These are phyloP conservation scores for Boletus rubropictus DNA, from an alignment of 768 basidiomycete species.

Conservation along the genomic window DNA sequence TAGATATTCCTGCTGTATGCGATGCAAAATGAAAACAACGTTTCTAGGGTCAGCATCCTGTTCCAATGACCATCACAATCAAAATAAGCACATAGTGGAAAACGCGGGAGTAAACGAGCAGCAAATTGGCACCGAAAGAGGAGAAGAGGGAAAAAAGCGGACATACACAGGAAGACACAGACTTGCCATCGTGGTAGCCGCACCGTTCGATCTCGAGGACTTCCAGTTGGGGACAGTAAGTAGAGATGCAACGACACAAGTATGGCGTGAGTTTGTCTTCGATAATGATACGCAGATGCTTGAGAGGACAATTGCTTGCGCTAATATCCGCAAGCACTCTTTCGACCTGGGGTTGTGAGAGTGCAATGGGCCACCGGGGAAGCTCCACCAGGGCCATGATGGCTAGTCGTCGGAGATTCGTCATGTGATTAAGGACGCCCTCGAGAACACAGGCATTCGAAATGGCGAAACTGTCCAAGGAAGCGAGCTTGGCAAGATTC, in stretches of 20 bases:
- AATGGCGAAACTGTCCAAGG: conserved; percentile 31
- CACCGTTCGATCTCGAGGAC: conserved; percentile 32
- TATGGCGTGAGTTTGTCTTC: conserved; percentile 33
- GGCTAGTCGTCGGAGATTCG: conserved; percentile 26
- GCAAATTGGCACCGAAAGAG: conserved; percentile 4
- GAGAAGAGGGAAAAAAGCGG: conserved; percentile 14
- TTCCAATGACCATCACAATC: conserved; percentile 15
- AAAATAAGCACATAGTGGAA: conserved; percentile 19
- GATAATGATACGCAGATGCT: conserved; percentile 31
- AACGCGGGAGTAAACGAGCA: conserved; percentile 11
- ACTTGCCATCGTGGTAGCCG: conserved; percentile 35
- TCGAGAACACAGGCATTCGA: conserved; percentile 31
- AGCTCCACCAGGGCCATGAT: conserved; percentile 32
- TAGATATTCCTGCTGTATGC: conserved; percentile 32
- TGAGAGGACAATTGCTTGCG: conserved; percentile 29
- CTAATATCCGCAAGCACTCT: conserved; percentile 26
- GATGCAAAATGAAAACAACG: conserved; percentile 25
- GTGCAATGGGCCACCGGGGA: conserved; percentile 33
- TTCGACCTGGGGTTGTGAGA: conserved; percentile 31
- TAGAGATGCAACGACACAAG: conserved; percentile 27
- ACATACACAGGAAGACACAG: conserved; percentile 33
- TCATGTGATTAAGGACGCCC: conserved; percentile 27
- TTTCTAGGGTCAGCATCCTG: conserved; percentile 29
- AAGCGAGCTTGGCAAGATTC: conserved; percentile 28
- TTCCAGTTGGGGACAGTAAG: conserved; percentile 29